Evolutionary conservation across 208 protist genomes (phyloP).

Genomic region (Leishmania tropica): DNA sequence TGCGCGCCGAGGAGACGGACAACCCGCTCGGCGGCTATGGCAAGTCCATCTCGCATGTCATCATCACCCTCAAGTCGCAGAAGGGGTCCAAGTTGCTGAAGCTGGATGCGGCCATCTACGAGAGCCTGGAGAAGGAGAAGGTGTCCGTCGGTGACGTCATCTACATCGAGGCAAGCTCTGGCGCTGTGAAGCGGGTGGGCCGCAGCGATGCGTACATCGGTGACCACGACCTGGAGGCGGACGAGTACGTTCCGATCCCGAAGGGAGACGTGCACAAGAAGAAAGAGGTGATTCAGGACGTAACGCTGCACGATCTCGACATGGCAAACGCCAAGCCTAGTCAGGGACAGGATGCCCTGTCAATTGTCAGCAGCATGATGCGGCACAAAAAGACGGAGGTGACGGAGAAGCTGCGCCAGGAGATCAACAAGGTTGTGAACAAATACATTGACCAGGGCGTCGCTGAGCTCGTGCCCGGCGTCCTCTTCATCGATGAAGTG

Average conservation of each 20-base stretch:
- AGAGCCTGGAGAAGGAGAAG: slow-evolving; percentile 99
- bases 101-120: slow-evolving; percentile 99
- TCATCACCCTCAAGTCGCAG: slow-evolving; percentile 98
- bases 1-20: slow-evolving; percentile 98
- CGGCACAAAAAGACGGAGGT: slow-evolving; percentile 99
- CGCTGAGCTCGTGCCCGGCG: slow-evolving; percentile 99
- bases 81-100: slow-evolving; percentile 99
- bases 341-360: slow-evolving; percentile 97
- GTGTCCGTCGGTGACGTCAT: slow-evolving; percentile 99
- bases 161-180: slow-evolving; percentile 99
- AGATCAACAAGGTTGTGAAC: slow-evolving; percentile 99
- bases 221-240: slow-evolving; percentile 98
- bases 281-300: slow-evolving; percentile 99
- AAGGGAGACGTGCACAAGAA: slow-evolving; percentile 99
- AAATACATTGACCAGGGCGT: slow-evolving; percentile 99
- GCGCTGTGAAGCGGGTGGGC: slow-evolving; percentile 97
- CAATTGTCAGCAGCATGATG: slow-evolving; percentile 97
- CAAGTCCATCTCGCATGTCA: slow-evolving; percentile 98
- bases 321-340: slow-evolving; percentile 98
- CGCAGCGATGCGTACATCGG: slow-evolving; percentile 96
- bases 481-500: slow-evolving; percentile 99
- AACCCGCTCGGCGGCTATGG: slow-evolving; percentile 98
- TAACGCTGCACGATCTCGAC: slow-evolving; percentile 99
- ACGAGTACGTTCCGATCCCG: slow-evolving; percentile 99
- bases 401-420: slow-evolving; percentile 99